phyloP scores from a whole-genome alignment of 1,284 basidiomycete species.

The Apiotrichum siamense region DNA sequence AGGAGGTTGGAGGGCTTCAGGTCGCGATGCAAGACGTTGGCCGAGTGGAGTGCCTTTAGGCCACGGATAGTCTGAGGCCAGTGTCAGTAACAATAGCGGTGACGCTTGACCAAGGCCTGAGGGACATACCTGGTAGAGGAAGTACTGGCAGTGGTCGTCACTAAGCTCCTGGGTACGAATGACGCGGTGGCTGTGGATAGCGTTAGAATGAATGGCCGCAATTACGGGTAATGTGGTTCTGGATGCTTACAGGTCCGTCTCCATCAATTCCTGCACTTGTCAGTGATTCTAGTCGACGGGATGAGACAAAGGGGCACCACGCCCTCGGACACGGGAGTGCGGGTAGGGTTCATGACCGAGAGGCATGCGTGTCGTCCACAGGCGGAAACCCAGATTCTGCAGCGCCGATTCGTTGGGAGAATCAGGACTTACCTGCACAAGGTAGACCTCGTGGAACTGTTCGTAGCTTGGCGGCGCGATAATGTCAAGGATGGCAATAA shows the following conservation, averaged over 20 bases:
- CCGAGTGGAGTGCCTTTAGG: constrained; percentile 85
- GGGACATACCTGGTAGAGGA: constrained; percentile 78
- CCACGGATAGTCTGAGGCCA: constrained; percentile 67
- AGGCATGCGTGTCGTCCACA: too few species aligned
- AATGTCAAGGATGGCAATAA: constrained; percentile 93
- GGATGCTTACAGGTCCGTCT: constrained; percentile 58
- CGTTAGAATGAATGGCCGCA: constrained; percentile 3
- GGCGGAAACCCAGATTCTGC: too few species aligned
- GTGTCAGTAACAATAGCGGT: background rate
- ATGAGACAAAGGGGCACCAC: background rate
- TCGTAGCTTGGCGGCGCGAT: constrained; percentile 83
- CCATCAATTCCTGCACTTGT: constrained; percentile 56
- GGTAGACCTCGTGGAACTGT: constrained; percentile 72
- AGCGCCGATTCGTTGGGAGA: too few species aligned
- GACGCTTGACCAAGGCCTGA: background rate
- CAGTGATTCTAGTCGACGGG: background rate
- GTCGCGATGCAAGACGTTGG: constrained; percentile 86
- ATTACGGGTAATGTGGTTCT: too few species aligned
- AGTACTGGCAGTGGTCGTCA: constrained; percentile 92
- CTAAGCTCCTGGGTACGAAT: constrained; percentile 72
- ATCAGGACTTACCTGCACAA: constrained; percentile 71
- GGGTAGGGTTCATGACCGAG: background rate
- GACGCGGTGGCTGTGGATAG: constrained; percentile 55
- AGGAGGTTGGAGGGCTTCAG: constrained; percentile 89
- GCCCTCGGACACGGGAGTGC: background rate